Conservation (phyloP, 192 early-diverging fungal genomes). For the Backusella tuberculispora region DNA sequence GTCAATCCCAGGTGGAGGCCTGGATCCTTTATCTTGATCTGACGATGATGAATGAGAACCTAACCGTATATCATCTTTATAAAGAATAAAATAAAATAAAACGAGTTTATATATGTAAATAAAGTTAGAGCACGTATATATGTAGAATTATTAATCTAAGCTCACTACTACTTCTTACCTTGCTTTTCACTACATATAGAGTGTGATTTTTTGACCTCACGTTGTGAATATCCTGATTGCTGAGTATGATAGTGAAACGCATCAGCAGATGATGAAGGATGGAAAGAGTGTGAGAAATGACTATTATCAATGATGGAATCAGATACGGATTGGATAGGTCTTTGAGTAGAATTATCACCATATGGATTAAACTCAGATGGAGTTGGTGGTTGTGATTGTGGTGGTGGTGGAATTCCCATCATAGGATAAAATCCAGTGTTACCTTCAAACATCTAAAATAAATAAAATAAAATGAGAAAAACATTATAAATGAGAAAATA, state of each 20-base stretch:
- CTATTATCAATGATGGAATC: conserved; percentile 6
- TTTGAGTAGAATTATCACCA: background rate
- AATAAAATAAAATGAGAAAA: background rate
- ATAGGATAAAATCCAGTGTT: conserved; percentile 16
- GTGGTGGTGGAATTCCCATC: background rate
- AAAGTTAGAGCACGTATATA: too few species aligned
- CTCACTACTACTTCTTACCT: background rate
- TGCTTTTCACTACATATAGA: background rate
- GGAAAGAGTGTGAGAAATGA: conserved; percentile 9
- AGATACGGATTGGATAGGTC: conserved; percentile 8
- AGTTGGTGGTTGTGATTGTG: too few species aligned
- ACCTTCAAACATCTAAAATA: conserved; percentile 10
- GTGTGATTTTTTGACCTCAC: background rate
- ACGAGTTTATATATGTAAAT: too few species aligned
- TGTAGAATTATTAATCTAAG: too few species aligned
- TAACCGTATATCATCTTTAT: background rate
- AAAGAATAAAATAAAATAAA: background rate
- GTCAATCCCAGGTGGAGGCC: conserved; percentile 12
- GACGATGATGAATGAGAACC: background rate
- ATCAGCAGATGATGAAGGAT: background rate
- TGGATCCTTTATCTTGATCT: conserved; percentile 18
- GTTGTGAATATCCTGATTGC: too few species aligned
- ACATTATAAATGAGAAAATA: background rate
- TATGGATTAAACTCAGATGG: conserved; percentile 16
- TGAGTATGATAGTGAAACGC: background rate